Conservation (phyloP, 306 rosid genomes). For the Sindora glabra region DNA sequence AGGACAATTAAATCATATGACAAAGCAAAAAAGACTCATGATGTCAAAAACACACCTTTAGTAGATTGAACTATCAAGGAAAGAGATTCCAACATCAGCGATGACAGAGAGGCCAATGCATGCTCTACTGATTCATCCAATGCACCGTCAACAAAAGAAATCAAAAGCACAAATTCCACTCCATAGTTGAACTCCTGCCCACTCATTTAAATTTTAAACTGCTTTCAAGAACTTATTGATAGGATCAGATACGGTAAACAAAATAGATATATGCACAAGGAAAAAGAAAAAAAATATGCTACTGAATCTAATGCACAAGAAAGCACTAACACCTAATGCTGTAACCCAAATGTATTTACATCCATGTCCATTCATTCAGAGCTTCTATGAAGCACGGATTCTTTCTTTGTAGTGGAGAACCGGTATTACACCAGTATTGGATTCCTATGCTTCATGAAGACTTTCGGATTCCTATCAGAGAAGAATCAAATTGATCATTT, state of each 20-base stretch:
- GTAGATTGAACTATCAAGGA: conserved; percentile 84
- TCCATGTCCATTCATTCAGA: no score
- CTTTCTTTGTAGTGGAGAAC: no score
- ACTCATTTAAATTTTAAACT: conserved; percentile 7
- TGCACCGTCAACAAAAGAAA: conserved; percentile 46
- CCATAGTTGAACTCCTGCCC: conserved; percentile 81
- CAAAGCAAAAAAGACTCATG: conserved; percentile 11
- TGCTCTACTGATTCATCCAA: conserved; percentile 30
- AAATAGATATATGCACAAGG: neutral
- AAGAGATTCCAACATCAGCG: conserved; percentile 43
- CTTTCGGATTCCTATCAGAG: no score
- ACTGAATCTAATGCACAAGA: neutral
- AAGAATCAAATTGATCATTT: no score
- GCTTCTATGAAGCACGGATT: no score
- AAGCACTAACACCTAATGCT: neutral
- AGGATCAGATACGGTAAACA: neutral
- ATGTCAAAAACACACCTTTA: conserved; percentile 40
- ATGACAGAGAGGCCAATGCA: conserved; percentile 55
- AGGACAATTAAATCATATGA: neutral
- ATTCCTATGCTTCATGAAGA: no score
- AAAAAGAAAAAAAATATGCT: neutral
- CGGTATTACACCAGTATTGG: no score
- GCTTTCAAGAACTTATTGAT: neutral
- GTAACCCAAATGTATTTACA: no score
- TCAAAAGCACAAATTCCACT: conserved; percentile 70